Base-by-base conservation (phyloP, 495 filamentous ascomycete species). In the Aspergillus asperescens region DNA sequence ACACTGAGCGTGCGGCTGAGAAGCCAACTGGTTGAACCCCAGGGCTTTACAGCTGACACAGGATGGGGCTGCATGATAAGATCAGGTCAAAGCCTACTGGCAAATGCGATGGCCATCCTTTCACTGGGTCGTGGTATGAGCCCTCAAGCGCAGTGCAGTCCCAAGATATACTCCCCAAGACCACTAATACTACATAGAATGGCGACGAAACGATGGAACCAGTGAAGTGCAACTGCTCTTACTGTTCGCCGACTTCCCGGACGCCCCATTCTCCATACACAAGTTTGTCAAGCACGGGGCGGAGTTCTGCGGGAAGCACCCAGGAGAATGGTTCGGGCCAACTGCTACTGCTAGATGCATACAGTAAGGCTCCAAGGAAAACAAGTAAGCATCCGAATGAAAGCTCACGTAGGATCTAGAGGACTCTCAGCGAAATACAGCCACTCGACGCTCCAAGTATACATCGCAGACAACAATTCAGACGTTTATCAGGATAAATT, bases 21-120 rank as follows among this genome's bases (percentile, higher is more conserved):
- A 59, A 92, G 77, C 38, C 88, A 91, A 60, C 75, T 96, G 24
- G 80, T 82, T 23, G 89, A 93, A 48, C 78, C 88, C 23, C 76
- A 76, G 20, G 91, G 90, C 16, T 99, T 99, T 71, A 85, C 89
- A 18, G 92, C 88, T 2, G 94, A 99, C 68, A 89, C 88, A 0
- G 93, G 93, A 28, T 99, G 94, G 90, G 94, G 94, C 1, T 99
- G 94, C 62, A 99, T 99, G 94, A 97, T 99, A 57, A 78, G 94
- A 59, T 95, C 92, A 0, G 94, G 93, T 9, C 94, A 99, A 71
- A 88, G 89, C 59, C 74, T 99, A 13, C 73, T 99, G 27, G 93
- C 91, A 29, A 97, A 97, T 64, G 78, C 92, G 4, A 70, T 97
- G 48, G 64, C 77, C 9, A 78, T 86, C 19, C 68, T 91, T 31